Evolutionary conservation across 2,329 filamentous ascomycete species (phyloP), one percentile per base, ranked within the genome.

Genomic region (Aspergillus eucalypticola): DNA sequence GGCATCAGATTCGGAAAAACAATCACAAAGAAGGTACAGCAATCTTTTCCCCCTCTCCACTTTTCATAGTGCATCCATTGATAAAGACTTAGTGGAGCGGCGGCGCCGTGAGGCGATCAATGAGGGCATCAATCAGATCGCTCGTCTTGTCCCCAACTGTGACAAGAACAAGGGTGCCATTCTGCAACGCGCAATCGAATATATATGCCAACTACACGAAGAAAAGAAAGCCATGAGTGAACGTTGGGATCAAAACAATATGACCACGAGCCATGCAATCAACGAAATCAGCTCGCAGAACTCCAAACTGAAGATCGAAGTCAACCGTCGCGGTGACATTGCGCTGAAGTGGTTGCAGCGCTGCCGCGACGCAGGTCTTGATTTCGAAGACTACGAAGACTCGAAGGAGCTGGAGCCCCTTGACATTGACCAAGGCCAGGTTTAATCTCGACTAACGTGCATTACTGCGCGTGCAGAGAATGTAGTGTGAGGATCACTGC

Each of bases 161-260:
- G 95, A 99, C 78, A 99, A 98, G 83, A 98, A 99, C 82, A 99
- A 99, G 79, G 95, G 95, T 0, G 96, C 92, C 2, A 98, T 99
- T 65, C 82, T 99, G 39, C 91, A 96, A 73, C 91, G 94, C 35
- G 92, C 95, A 0, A 94, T 97, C 8, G 88, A 92, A 65, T 98
- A 96, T 80, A 98, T 99, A 73, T 90, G 88, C 10, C 92, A 97
- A 72, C 85, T 99, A 15, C 76, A 80, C 48, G 76, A 78, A 25
- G 79, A 81, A 44, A 77, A 78, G 60, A 78, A 78, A 60, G 69
- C 69, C n/a, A 76, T 78, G 64, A 69, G 68, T 41, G 74, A 76
- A 46, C 73, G 76, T 19, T 79, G 76, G 68, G 77, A 79, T 44
- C 75, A 76, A 41, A 75, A 72, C 58, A 78, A 78, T 51, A 75